phyloP scores from a whole-genome alignment of 257 asterid genomes.

The Buddleja alternifolia region DNA sequence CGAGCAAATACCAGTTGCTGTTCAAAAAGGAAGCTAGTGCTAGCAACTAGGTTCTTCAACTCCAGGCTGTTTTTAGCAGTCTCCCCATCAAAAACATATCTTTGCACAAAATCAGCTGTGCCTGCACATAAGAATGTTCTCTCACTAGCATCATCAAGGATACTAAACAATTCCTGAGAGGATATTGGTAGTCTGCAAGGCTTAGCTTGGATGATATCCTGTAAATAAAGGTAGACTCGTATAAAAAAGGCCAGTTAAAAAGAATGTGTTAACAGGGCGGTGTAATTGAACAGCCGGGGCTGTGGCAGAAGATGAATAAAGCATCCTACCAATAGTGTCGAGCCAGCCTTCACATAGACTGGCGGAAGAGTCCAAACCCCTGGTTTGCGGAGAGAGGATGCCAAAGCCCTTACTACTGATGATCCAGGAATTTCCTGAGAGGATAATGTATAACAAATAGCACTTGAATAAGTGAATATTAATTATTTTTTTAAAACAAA shows the following conservation, averaged over 20 bases:
- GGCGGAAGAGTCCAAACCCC: slow-evolving; percentile 77
- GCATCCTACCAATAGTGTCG: slow-evolving; percentile 66
- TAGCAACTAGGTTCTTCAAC: slow-evolving; percentile 82
- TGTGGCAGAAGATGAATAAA: slow-evolving; percentile 20
- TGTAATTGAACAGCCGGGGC: slow-evolving; percentile 24
- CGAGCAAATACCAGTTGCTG: slow-evolving; percentile 70
- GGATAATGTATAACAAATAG: slow-evolving; percentile 25
- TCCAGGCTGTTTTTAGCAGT: slow-evolving; percentile 69
- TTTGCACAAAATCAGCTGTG: slow-evolving; percentile 75
- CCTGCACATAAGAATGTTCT: slow-evolving; percentile 92
- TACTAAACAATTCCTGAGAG: slow-evolving; percentile 71
- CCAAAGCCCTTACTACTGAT: slow-evolving; percentile 56
- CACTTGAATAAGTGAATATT: slow-evolving; percentile 10
- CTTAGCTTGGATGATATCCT: slow-evolving; percentile 83
- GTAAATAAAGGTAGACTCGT: slow-evolving; percentile 35
- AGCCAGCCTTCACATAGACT: slow-evolving; percentile 74
- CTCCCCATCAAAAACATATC: slow-evolving; percentile 73
- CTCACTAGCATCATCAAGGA: slow-evolving; percentile 98
- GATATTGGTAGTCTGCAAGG: slow-evolving; percentile 68
- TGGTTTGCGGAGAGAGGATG: slow-evolving; percentile 59
- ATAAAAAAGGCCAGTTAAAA: slow-evolving; percentile 17
- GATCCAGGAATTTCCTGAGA: slow-evolving; percentile 78
- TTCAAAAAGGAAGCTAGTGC: slow-evolving; percentile 80
- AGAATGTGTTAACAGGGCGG: slow-evolving; percentile 15
- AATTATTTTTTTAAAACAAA: slow-evolving; percentile 7